Percentiles rank a stretch among this genome's conserved stretches.
Evolutionary conservation across 805 yeast genomes (phyloP).

Genomic region (Hanseniaspora guilliermondii): DNA sequence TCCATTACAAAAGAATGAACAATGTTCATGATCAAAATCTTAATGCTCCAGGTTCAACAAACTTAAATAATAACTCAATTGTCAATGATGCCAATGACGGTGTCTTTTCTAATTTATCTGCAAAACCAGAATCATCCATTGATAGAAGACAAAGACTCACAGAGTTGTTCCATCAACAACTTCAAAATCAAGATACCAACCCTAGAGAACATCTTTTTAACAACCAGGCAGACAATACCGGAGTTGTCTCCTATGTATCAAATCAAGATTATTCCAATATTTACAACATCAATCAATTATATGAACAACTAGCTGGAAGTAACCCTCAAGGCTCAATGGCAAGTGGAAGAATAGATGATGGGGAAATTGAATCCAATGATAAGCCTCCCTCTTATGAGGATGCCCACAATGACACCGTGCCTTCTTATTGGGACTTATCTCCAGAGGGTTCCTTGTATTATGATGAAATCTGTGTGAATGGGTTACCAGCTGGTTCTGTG

Average conservation of each 20-base stretch:
- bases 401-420: constrained; percentile 86
- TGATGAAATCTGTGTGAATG: constrained; percentile 89
- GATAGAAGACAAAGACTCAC: constrained; percentile 8
- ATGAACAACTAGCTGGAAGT: constrained; percentile 1
- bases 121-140: constrained; percentile 57
- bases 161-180: constrained; percentile 6
- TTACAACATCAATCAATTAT: constrained; percentile 9
- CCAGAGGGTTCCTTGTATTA: constrained; percentile 52
- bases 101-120: constrained; percentile 81
- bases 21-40: constrained; percentile 14
- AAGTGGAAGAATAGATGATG: constrained; percentile 17
- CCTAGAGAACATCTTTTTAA: background rate
- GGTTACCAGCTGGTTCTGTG: constrained; percentile 88
- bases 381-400: constrained; percentile 83
- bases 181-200: background rate
- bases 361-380: constrained; percentile 32
- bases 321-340: background rate
- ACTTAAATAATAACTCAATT: background rate
- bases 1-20: constrained; percentile 19
- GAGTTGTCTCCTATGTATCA: background rate
- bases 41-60: constrained; percentile 8
- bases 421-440: constrained; percentile 91
- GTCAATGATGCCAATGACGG: constrained; percentile 56
- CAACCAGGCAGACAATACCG: background rate
- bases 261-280: background rate